phyloP scores from a whole-genome alignment of 164 flowering plant species.

The Chloranthus sessilifolius region DNA sequence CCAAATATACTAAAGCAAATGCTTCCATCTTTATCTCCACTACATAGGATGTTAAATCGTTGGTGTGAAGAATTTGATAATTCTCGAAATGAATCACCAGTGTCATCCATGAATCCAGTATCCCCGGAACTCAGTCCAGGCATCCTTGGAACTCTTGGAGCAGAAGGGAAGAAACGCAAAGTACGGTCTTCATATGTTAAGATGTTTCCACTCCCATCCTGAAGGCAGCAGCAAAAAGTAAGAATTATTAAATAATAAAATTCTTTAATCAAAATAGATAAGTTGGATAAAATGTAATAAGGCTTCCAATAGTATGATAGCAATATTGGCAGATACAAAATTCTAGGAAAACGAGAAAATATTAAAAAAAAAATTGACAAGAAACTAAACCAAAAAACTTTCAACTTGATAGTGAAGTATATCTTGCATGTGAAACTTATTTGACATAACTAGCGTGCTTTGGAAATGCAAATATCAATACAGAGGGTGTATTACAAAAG shows the following conservation, averaged over 20 bases:
- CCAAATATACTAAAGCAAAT: slow-evolving; percentile 94
- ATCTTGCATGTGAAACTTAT: too few relatives aligned
- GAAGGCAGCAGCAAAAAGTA: slow-evolving; percentile 9
- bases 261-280: not conserved
- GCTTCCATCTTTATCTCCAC: slow-evolving; percentile 85
- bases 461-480: too few relatives aligned
- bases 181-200: slow-evolving; percentile 81
- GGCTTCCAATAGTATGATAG: too few relatives aligned
- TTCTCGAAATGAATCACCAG: slow-evolving; percentile 65
- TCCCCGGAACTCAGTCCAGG: slow-evolving; percentile 84
- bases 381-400: not conserved
- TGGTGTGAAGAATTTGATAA: slow-evolving; percentile 69
- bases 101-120: slow-evolving; percentile 66
- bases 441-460: too few relatives aligned
- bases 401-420: too few relatives aligned
- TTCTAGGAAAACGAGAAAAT: too few relatives aligned
- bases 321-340: too few relatives aligned
- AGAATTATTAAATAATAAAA: not conserved
- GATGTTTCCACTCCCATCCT: slow-evolving; percentile 39
- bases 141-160: slow-evolving; percentile 81
- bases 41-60: slow-evolving; percentile 75
- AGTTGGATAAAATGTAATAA: too few relatives aligned
- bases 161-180: slow-evolving; percentile 84
- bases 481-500: too few relatives aligned
- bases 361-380: not conserved